A percentile compares a stretch with the other conserved stretches of the same genome.
Evolutionary conservation across 1,284 basidiomycete species (phyloP).

Genomic region (Puccinia coronata): DNA sequence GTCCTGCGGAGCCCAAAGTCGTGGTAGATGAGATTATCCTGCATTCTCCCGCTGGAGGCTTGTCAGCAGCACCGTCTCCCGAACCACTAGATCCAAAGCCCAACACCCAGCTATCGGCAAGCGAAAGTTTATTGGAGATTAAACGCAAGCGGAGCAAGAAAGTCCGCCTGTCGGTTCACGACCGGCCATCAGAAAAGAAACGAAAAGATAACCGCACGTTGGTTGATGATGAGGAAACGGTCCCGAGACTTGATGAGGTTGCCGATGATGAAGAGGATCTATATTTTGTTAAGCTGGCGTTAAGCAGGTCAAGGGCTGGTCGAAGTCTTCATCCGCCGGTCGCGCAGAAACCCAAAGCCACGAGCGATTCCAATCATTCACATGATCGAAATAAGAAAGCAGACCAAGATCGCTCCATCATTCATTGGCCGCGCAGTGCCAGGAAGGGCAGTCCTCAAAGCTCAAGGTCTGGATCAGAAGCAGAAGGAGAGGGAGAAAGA

Average conservation of each 20-base stretch:
- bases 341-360: conserved; percentile 51
- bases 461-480: conserved; percentile 1
- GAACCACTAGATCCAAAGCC: neutral
- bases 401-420: conserved; percentile 11
- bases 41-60: neutral
- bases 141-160: conserved; percentile 10
- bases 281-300: conserved; percentile 75
- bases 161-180: neutral
- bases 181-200: conserved; percentile 4
- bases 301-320: conserved; percentile 60
- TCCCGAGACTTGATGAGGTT: conserved; percentile 59
- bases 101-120: neutral
- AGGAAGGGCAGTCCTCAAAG: neutral
- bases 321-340: conserved; percentile 53
- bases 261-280: conserved; percentile 89
- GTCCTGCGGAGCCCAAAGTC: conserved; percentile 5
- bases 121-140: neutral
- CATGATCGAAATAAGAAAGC: conserved; percentile 51
- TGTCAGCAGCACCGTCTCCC: neutral
- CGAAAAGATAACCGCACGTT: neutral
- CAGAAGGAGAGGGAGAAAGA: conserved; percentile 57
- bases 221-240: conserved; percentile 51
- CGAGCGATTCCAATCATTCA: neutral
- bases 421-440: neutral
- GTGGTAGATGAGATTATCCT: conserved; percentile 32